Evolutionary conservation across 2,329 filamentous ascomycete genomes (phyloP), one percentile per base, ranked within the genome.

Genomic region (Paraphaeosphaeria sporulosa): DNA sequence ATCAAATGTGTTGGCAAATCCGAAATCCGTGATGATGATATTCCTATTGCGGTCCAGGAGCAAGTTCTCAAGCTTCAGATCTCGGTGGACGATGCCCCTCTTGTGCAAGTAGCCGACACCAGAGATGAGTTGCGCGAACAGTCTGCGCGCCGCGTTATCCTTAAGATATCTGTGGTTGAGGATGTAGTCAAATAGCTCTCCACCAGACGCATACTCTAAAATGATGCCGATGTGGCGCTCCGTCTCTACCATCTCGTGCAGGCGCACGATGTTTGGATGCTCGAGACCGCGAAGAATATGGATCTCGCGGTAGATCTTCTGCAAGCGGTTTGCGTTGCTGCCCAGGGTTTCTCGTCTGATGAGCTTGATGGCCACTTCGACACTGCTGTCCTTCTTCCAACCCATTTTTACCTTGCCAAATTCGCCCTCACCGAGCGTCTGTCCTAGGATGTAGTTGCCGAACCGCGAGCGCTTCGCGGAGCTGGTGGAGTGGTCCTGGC

Each of bases 1-100:
- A 73, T 97, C 91, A 74, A 99, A 99, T 0, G 94, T 98, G 79
- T 99, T 99, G 68, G 95, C 95, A 76, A 99, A 99, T 19, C 95
- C 95, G 79, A 99, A 99, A 80, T 99, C 95, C 17, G 95, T 99
- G 75, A 99, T 99, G 80, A 99, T 99, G 74, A 99, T 98, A 82
- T 99, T 99, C 64, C 93, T 90, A 76, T 99, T 97, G 64, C 94
- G 90, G 79, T 99, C 95, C 54, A 99, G 85, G 40, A 99, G 85
- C 71, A 99, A 79, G 74, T 99, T 99, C 80, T 99, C 95, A 49
- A 99, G 85, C 81, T 99, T 99, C 67, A 99, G 81, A 81, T 99
- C 95, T 71, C 95, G 90, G 77, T 99, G 95, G 15, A 99, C 95
- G 68, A 99, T 99, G 62, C 95, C 95, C 81, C 97, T 98, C 80